Base-by-base conservation (phyloP, 306 rosid species). In the Adenanthera pavonina region DNA sequence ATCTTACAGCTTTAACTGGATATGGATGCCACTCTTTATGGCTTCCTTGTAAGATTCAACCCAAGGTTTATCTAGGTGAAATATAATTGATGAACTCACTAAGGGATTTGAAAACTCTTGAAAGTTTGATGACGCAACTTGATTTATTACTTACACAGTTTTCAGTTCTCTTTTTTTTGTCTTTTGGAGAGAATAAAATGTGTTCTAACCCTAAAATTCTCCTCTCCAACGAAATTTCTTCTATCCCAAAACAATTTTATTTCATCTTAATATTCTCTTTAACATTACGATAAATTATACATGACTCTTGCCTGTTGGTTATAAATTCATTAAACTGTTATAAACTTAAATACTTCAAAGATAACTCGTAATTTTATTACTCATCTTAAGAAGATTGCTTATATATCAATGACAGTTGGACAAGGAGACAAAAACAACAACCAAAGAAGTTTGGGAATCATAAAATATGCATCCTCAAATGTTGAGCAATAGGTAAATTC, bases 1-100 rank as follows among this genome's bases (percentile, higher is more conserved):
- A 66, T 78, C 41, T 49, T 74, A 40, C 56, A 56, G 38, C 35
- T 52, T 78, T 74, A 56, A 72, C 30, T 2, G 4, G 60, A 74
- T 48, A 56, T 12, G 36, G 62, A 3, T 3, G 48, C 49, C 48
- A 14, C 48, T 66, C 72, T 57, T 47, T 25, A 8, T 36, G 44
- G 46, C 51, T 51, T 69, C 85, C 74, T 12, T 7, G 38, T n/a
- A 54, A 3, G 33, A 17, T 62, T 49, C 70, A 36, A 17, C 17
- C 6, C 77, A 34, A 2, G 41, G 41, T 38, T 38, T 38, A 38
- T 38, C 5, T 38, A 38, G 41, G 41, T 38, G 41, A 3, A 38
- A 38, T 38, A 2, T 38, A 1, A 2, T 38, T 38, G 41, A 38
- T 38, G 41, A 5, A 38, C 41, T 38, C 41, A 38, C 41, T 25